These are phyloP conservation scores for Leccinum fallax DNA, from an alignment of 1,284 basidiomycete species.

Conservation along the genomic window DNA sequence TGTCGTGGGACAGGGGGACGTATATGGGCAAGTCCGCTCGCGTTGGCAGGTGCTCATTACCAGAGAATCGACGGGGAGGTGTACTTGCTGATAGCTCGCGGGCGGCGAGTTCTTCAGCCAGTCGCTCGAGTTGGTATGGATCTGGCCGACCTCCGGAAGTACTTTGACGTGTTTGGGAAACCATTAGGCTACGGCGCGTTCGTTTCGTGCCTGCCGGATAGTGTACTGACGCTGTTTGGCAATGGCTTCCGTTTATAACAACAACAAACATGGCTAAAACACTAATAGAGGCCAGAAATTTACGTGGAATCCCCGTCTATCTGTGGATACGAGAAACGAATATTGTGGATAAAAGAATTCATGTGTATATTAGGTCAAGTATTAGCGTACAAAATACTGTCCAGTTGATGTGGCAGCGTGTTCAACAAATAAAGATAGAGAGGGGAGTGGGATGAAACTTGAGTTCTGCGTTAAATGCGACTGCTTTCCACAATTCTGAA, in stretches of 20 bases:
- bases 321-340: background rate
- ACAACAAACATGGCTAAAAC: slow-evolving; percentile 11
- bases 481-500: background rate
- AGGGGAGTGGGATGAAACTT: background rate
- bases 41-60: slow-evolving; percentile 13
- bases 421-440: background rate
- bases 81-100: slow-evolving; percentile 47
- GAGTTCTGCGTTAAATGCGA: background rate
- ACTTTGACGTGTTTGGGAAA: slow-evolving; percentile 18
- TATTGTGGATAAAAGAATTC: background rate
- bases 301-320: too few species aligned
- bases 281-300: too few species aligned
- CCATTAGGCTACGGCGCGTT: slow-evolving; percentile 15
- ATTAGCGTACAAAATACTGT: background rate
- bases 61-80: slow-evolving; percentile 7
- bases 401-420: background rate
- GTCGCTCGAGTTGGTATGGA: slow-evolving; percentile 66
- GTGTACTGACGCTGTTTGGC: slow-evolving; percentile 20
- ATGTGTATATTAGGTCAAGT: background rate
- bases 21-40: slow-evolving; percentile 67
- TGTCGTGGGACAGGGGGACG: slow-evolving; percentile 78
- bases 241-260: slow-evolving; percentile 31
- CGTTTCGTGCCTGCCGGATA: background rate
- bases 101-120: slow-evolving; percentile 69
- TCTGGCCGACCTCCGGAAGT: slow-evolving; percentile 37